Percentiles rank a stretch among this genome's conserved stretches.
phyloP scores from a whole-genome alignment of 2,329 filamentous ascomycete species.

The Colletotrichum sidae region DNA sequence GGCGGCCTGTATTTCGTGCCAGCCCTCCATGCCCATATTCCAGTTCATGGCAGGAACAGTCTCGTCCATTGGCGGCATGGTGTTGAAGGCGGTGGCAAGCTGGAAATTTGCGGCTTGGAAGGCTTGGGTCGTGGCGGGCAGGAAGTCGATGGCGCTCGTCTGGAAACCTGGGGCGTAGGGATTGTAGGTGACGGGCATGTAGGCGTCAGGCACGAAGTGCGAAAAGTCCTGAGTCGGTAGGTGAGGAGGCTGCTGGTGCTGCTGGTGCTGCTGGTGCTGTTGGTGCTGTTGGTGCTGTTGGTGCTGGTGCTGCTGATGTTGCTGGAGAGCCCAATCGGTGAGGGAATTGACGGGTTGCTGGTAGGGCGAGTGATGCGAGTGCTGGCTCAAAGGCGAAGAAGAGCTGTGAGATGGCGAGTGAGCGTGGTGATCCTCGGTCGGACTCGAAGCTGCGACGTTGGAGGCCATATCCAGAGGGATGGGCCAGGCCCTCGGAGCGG shows the following conservation, averaged over 20 bases:
- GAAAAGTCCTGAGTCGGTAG: constrained; percentile 60
- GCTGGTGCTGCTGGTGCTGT: constrained; percentile 59
- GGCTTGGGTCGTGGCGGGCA: constrained; percentile 71
- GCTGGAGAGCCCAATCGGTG: constrained; percentile 72
- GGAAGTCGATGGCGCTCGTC: constrained; percentile 69
- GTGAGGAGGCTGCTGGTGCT: constrained; percentile 47
- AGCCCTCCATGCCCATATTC: constrained; percentile 76
- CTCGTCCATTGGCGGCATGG: constrained; percentile 68
- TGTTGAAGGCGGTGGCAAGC: constrained; percentile 72
- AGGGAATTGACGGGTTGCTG: constrained; percentile 63
- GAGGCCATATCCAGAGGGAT: constrained; percentile 65
- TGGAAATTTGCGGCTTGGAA: constrained; percentile 70
- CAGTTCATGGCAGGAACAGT: constrained; percentile 67
- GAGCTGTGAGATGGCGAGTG: constrained; percentile 58
- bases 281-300: constrained; percentile 49
- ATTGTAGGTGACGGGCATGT: constrained; percentile 47
- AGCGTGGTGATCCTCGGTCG: constrained; percentile 59
- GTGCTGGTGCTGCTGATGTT: constrained; percentile 61
- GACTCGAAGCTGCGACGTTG: constrained; percentile 59
- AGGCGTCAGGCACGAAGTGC: constrained; percentile 67
- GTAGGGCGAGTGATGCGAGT: constrained; percentile 65
- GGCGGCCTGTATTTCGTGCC: constrained; percentile 80
- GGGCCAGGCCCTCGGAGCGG: constrained; percentile 59
- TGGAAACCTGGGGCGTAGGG: constrained; percentile 64
- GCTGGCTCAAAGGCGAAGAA: constrained; percentile 61